Evolutionary conservation across 805 yeast genomes (phyloP).

Genomic region (Wickerhamomyces queroliae): DNA sequence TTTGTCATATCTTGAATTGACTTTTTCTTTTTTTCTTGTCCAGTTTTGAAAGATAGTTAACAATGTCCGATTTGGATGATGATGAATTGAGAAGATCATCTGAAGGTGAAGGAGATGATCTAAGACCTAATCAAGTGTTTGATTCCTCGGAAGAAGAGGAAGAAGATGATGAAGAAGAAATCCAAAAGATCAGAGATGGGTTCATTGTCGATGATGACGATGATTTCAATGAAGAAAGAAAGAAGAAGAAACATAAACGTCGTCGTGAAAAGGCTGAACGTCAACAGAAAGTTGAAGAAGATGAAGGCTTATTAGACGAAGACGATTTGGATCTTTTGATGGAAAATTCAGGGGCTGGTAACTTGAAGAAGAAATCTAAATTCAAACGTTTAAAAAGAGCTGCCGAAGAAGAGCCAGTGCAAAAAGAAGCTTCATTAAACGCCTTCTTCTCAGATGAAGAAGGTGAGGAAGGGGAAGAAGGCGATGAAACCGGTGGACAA

Average conservation of each 20-base stretch:
- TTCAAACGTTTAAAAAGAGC: slow-evolving; percentile 85
- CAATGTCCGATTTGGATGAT: slow-evolving; percentile 17
- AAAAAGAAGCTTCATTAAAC: slow-evolving; percentile 21
- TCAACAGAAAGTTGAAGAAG: slow-evolving; percentile 41
- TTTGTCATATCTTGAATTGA: too few species aligned
- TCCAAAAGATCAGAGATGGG: slow-evolving; percentile 78
- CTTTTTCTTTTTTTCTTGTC: not conserved
- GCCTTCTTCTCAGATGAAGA: slow-evolving; percentile 39
- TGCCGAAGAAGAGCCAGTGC: slow-evolving; percentile 32
- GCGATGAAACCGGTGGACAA: slow-evolving; percentile 27
- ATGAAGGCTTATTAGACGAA: slow-evolving; percentile 77
- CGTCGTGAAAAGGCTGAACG: slow-evolving; percentile 24
- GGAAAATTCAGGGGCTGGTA: slow-evolving; percentile 81
- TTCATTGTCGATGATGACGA: slow-evolving; percentile 93
- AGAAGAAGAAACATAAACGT: slow-evolving; percentile 32
- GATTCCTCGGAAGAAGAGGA: slow-evolving; percentile 91
- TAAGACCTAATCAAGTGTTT: slow-evolving; percentile 26
- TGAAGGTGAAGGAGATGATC: slow-evolving; percentile 41
- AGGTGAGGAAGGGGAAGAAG: slow-evolving; percentile 23
- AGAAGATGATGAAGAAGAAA: slow-evolving; percentile 88
- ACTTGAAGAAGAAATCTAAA: slow-evolving; percentile 34
- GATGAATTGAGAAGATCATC: slow-evolving; percentile 13
- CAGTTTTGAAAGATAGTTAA: not conserved
- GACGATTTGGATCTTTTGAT: slow-evolving; percentile 89
- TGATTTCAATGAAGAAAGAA: slow-evolving; percentile 49